A percentile compares a stretch with the other conserved stretches of the same genome.
These are phyloP conservation scores for Neostapfia colusana DNA, from an alignment of 176 grass and related monocot genomes.

Conservation along the genomic window DNA sequence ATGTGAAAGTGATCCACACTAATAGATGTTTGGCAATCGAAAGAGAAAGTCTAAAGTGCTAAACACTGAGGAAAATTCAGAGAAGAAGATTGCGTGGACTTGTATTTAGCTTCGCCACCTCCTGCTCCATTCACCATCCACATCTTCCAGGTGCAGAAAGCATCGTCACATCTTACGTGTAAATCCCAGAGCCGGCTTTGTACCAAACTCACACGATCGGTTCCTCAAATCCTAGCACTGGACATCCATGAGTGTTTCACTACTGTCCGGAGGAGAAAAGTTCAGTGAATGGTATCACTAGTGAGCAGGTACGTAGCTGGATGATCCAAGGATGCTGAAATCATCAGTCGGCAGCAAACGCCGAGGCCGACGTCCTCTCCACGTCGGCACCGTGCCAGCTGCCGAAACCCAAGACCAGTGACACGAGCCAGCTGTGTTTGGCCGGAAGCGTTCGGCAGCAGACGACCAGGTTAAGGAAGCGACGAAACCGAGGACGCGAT, in stretches of 20 bases:
- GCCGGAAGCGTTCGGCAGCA: neutral
- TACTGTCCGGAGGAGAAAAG: neutral
- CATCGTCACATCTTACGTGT: neutral
- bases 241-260: neutral
- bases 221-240: conserved; percentile 7
- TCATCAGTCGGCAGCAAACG: conserved; percentile 26
- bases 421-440: conserved; percentile 13
- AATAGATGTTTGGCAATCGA: conserved; percentile 41
- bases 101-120: neutral
- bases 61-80: conserved; percentile 9
- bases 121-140: neutral
- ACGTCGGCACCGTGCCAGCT: conserved; percentile 3
- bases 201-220: conserved; percentile 30
- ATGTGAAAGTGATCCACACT: conserved; percentile 41
- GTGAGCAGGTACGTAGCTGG: neutral
- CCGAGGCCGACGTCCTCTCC: neutral
- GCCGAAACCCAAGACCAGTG: neutral
- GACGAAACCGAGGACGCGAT: neutral
- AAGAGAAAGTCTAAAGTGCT: conserved; percentile 9
- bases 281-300: conserved; percentile 4
- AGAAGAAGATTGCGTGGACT: neutral
- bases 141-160: conserved; percentile 20
- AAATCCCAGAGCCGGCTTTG: neutral
- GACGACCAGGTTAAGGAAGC: conserved; percentile 12
- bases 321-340: conserved; percentile 27